phyloP scores from a whole-genome alignment of 345 rosid species.

The Brassica carinata region DNA sequence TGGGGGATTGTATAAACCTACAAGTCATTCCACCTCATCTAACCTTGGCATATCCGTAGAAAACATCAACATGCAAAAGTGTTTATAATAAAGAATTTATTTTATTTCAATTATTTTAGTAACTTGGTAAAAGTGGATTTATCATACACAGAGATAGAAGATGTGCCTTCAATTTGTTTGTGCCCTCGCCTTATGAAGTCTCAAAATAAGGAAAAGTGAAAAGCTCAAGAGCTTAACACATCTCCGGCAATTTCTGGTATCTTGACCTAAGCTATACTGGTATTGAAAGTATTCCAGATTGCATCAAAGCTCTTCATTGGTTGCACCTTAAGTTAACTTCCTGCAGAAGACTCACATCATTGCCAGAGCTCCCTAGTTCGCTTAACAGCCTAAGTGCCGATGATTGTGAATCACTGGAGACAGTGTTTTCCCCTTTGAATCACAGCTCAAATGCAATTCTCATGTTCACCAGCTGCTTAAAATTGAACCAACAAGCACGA shows the following conservation, averaged over 20 bases:
- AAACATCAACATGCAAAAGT: too few species aligned
- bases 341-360: constrained; percentile 1
- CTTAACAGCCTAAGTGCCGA: not conserved
- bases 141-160: too few species aligned
- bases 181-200: too few species aligned
- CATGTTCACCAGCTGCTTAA: constrained; percentile 6
- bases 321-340: not conserved
- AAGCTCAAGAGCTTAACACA: not conserved
- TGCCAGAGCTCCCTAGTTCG: not conserved
- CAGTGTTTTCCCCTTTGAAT: not conserved
- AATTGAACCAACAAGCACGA: not conserved
- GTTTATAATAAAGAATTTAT: too few species aligned
- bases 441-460: accelerated
- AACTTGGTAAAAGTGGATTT: too few species aligned
- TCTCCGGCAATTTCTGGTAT: not conserved
- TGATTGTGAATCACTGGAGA: not conserved
- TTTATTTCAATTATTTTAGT: too few species aligned
- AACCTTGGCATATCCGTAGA: too few species aligned
- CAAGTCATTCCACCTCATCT: too few species aligned
- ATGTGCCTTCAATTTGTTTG: too few species aligned
- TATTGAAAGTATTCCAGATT: not conserved
- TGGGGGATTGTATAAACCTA: too few species aligned
- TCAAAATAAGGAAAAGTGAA: too few species aligned
- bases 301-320: not conserved
- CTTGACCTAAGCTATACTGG: not conserved